phyloP scores from a whole-genome alignment of 208 protist genomes.

The Acanthamoeba rhysodes region DNA sequence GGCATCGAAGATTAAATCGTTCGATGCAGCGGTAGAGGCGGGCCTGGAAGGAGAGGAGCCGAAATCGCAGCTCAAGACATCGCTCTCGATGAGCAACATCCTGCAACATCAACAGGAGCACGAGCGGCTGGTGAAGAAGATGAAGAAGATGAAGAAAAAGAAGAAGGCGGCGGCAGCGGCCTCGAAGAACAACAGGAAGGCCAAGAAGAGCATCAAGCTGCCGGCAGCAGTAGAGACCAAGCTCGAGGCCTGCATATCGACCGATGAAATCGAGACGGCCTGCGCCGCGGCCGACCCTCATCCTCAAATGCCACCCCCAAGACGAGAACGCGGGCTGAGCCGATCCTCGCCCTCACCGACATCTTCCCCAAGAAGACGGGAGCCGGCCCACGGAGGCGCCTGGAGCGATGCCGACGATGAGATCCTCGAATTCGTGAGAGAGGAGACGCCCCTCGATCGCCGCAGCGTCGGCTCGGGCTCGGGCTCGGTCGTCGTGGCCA shows the following conservation, averaged over 20 bases:
- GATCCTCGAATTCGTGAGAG: conserved; percentile 20
- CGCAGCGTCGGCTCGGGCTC: neutral
- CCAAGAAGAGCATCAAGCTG: neutral
- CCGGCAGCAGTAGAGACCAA: neutral
- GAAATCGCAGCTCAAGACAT: neutral
- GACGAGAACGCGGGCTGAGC: neutral
- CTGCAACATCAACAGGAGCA: neutral
- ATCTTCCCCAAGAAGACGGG: neutral
- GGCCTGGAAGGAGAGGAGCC: neutral
- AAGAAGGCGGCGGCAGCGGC: neutral
- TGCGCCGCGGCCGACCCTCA: neutral
- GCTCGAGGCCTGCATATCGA: neutral
- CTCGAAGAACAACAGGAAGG: neutral
- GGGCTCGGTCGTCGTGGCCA: neutral
- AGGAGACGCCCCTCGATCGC: conserved; percentile 14
- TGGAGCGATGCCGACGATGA: conserved; percentile 61
- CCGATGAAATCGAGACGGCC: neutral
- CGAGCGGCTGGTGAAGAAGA: neutral
- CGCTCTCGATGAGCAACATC: neutral
- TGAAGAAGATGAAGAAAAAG: conserved; percentile 58
- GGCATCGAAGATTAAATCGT: conserved; percentile 58
- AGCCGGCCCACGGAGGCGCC: neutral
- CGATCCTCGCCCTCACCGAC: neutral
- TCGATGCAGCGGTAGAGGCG: neutral
- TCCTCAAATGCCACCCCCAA: neutral